These are phyloP conservation scores for Acarospora socialis DNA, from an alignment of 2,329 filamentous ascomycete species.

Conservation along the genomic window DNA sequence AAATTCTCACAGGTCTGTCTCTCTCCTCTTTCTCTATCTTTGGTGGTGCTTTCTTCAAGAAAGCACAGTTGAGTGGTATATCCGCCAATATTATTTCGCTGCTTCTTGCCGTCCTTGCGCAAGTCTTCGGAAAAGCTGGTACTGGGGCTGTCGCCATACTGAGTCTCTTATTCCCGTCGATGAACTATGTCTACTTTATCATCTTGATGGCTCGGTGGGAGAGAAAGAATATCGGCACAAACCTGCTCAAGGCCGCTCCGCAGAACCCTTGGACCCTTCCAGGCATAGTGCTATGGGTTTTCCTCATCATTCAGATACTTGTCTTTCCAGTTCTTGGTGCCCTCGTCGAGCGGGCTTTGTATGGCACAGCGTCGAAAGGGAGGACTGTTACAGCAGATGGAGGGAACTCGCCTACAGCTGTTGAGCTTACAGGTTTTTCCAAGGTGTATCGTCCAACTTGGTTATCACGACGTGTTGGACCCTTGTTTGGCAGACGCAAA, in stretches of 20 bases:
- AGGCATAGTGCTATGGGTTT: slow-evolving; percentile 63
- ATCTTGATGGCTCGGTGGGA: slow-evolving; percentile 68
- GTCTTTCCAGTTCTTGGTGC: slow-evolving; percentile 64
- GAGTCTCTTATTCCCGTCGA: slow-evolving; percentile 67
- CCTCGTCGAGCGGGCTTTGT: slow-evolving; percentile 56
- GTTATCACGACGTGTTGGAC: slow-evolving; percentile 36
- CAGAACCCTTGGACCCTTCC: slow-evolving; percentile 53
- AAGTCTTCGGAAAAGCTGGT: slow-evolving; percentile 50
- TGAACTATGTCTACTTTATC: slow-evolving; percentile 74
- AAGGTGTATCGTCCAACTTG: slow-evolving; percentile 62
- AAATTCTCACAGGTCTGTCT: slow-evolving; percentile 61
- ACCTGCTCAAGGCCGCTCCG: slow-evolving; percentile 49
- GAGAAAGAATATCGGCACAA: slow-evolving; percentile 41
- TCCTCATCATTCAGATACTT: slow-evolving; percentile 63
- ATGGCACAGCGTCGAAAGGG: slow-evolving; percentile 56
- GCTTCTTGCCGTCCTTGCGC: slow-evolving; percentile 66
- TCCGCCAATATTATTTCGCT: slow-evolving; percentile 58
- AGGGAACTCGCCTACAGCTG: slow-evolving; percentile 35
- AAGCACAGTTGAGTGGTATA: slow-evolving; percentile 77
- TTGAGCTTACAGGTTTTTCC: slow-evolving; percentile 57
- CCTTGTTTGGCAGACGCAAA: slow-evolving; percentile 35
- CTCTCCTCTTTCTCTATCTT: slow-evolving; percentile 69
- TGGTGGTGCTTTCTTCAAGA: slow-evolving; percentile 70
- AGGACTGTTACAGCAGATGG: slow-evolving; percentile 29
- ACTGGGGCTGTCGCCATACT: slow-evolving; percentile 54